phyloP scores from a whole-genome alignment of 2,329 filamentous ascomycete genomes.

The Aschersonia sp. region DNA sequence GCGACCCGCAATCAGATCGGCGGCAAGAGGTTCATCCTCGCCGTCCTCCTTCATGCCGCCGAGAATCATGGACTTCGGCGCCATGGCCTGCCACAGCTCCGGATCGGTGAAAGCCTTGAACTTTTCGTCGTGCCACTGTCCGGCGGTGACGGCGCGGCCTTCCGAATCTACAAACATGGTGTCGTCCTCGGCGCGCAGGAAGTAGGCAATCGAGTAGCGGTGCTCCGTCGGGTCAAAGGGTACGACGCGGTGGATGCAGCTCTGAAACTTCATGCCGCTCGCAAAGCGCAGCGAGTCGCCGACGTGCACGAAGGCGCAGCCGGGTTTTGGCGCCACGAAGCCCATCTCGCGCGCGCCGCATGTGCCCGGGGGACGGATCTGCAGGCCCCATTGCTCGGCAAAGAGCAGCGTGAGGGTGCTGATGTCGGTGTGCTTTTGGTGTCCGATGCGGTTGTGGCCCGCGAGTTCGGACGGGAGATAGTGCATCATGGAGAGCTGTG shows the following conservation, averaged over 20 bases:
- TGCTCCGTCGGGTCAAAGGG: conserved; percentile 36
- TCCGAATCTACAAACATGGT: conserved; percentile 40
- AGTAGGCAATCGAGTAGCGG: conserved; percentile 45
- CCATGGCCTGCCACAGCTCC: conserved; percentile 28
- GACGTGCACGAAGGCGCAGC: conserved; percentile 41
- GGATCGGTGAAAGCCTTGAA: conserved; percentile 34
- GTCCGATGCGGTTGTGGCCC: conserved; percentile 28
- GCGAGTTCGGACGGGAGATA: conserved; percentile 31
- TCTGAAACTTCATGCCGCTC: conserved; percentile 36
- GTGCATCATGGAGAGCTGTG: conserved; percentile 35
- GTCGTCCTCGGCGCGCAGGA: conserved; percentile 40
- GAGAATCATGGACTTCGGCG: conserved; percentile 31
- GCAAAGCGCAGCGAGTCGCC: conserved; percentile 44
- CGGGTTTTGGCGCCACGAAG: conserved; percentile 35
- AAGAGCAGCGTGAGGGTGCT: conserved; percentile 40
- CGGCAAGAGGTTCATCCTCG: conserved; percentile 7
- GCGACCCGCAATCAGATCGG: background rate
- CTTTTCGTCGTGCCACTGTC: conserved; percentile 40
- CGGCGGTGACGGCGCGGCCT: conserved; percentile 36
- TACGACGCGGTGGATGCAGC: conserved; percentile 43
- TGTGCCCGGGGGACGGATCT: conserved; percentile 32
- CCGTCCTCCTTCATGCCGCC: conserved; percentile 33
- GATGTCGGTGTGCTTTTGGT: conserved; percentile 44
- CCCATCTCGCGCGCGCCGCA: conserved; percentile 30
- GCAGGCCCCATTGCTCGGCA: conserved; percentile 41